Percentiles rank a stretch among this genome's conserved stretches.
Conservation (phyloP, 257 asterid species). For the Prunella vulgaris region DNA sequence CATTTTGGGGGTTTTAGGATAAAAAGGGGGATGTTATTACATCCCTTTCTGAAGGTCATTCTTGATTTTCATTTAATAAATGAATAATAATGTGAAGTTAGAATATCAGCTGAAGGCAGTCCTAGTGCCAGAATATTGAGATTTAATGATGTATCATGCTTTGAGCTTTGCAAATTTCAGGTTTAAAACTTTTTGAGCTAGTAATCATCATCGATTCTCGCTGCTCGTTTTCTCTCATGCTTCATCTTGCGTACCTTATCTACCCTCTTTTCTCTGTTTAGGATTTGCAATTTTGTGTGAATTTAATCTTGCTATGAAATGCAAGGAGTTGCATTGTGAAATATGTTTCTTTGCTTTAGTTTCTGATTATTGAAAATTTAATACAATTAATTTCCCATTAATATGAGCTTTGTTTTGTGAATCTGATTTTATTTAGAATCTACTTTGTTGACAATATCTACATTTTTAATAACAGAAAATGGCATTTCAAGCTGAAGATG, state of each 20-base stretch:
- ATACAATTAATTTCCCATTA: too few species aligned
- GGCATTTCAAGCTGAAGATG: too few species aligned
- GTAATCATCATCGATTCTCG: constrained; percentile 87
- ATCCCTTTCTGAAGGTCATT: neutral
- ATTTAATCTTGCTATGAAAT: too few species aligned
- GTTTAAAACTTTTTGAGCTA: constrained; percentile 86
- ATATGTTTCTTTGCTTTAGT: neutral
- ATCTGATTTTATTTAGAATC: too few species aligned
- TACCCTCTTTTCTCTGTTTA: too few species aligned
- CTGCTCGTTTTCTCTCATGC: constrained; percentile 92
- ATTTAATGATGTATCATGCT: neutral
- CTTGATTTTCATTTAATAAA: neutral
- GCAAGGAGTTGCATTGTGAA: neutral
- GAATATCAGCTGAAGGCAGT: neutral
- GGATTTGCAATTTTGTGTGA: too few species aligned
- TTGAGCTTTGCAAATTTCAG: constrained; percentile 31
- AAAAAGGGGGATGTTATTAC: neutral
- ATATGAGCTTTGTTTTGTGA: too few species aligned
- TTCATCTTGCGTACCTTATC: too few species aligned
- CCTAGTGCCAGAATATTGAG: neutral
- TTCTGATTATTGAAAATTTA: too few species aligned
- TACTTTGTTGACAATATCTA: too few species aligned
- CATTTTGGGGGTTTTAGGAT: neutral
- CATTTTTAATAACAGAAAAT: too few species aligned
- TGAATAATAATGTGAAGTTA: neutral